Base-by-base conservation (phyloP, 768 basidiomycete genomes). In the Boletus coccyginus region DNA sequence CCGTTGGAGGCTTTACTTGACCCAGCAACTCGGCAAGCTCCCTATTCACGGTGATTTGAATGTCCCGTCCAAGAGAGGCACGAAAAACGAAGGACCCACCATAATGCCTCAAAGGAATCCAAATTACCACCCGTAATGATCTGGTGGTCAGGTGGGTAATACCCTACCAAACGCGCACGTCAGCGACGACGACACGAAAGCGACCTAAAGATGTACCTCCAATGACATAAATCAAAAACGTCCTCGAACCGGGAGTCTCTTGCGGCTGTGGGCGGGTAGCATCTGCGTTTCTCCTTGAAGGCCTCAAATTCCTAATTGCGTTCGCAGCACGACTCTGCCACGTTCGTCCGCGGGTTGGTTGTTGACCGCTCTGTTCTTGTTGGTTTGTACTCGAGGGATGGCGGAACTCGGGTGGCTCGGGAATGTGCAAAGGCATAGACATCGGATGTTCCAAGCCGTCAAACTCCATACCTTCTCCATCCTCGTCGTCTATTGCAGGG, bases 191-290 rank as follows among this genome's bases (percentile, higher is more conserved):
- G 2, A 12, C 17, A 36, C 24, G 3, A 39, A 21, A 33, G 27
- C 5, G 10, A 43, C 14, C 17, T 5, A 47, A 36, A 50, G 46
- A 70, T 80, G 48, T 58, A 84, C 88, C 89, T 49, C 90, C 90
- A 67, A 92, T 90, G 57, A 95, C 92, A 73, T 92, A 94, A 54
- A 95, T 93, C 70, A 94, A 77, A 73, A 94, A 94, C 17, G 91
- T 94, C 60, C 91, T 61, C 36, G 58, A 62, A 48, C 66, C 60
- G 29, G 58, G 58, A 2, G 69, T 52, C 38, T 67, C 65, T 45
- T 50, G 63, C 10, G 65, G 56, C 42, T 57, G 66, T n/a, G 68
- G 65, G 38, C 57, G 55, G 29, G 58, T 53, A 35, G 65, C 46
- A 12, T 64, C 62, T 38, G 60, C 54, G 14, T 59, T 62, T 56